Base-by-base conservation (phyloP, 805 yeast species). In the Candida takata region DNA sequence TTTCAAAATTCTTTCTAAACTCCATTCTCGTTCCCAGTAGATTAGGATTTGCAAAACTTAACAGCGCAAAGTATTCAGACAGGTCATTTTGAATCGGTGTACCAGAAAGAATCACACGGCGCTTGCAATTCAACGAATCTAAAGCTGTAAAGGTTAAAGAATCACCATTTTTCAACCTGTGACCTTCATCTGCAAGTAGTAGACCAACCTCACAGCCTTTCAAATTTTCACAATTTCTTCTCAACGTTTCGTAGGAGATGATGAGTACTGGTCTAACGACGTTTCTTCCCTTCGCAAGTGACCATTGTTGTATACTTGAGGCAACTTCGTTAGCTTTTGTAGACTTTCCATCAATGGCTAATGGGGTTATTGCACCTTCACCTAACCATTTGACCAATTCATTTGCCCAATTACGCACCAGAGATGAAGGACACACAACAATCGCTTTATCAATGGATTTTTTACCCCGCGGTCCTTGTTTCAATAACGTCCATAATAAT, bases 51-150 rank as follows among this genome's bases (percentile, higher is more conserved):
- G 97, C 95, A 64, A 90, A 90, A 50, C 79, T 84, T 41, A 92
- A 64, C 34, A 90, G 62, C 1, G 97, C 84, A 54, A 87, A 92
- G 61, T 90, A 90, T 60, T 90, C 98, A 0, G 95, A 80, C 24
- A 90, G 65, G 62, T 90, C 97, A 51, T 90, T 90, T 58, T 90
- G 98, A 44, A 90, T 88, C 1, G 98, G 98, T 0, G 98, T 90
- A 26, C 98, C 98, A 1, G 96, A 85, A 16, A 90, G 62, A 45
- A 90, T 90, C 7, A 90, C 97, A 39, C 98, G 70, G 51, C 98
- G 69, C 33, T 80, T 77, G 54, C 95, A 90, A 34, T 81, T 76
- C 37, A 92, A 69, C n/a, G 86, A 72, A 50, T 85, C 79, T 27
- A 90, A 67, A 0, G 97, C 85, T 0, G 85, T 84, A 49, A 87